Base-by-base conservation (phyloP, 768 basidiomycete species). In the Agrocybe pediades region DNA sequence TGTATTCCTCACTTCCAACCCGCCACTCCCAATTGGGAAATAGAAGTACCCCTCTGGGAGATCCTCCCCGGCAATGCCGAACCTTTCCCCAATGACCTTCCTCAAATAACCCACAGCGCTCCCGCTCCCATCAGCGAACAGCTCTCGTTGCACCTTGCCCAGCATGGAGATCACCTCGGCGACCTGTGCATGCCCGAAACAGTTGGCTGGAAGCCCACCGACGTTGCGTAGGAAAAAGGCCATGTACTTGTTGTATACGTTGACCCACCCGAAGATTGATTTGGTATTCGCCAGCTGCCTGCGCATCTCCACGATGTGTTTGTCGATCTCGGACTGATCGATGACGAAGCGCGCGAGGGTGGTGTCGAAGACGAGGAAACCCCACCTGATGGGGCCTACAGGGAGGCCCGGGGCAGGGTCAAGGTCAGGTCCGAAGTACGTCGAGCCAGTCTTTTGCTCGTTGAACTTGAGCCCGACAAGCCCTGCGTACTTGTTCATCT, bases 401-500 rank as follows among this genome's bases (percentile, higher is more conserved):
- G 75, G 74, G 3, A 76, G 60, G 7, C 54, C 49, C 3, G 19
- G 52, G 17, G 46, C 26, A 21, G 40, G n/a, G 13, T 53, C 48
- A 2, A 8, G 48, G 2, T 42, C 41, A 4, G 52, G 25, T 1
- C 73, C 73, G 7, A 78, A 65, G 50, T 63, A 69, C 3, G 70
- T 70, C 9, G 74, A 71, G 5, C 78, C 78, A 2, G 76, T 79
- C 57, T 80, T 78, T 23, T 65, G 60, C 42, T 62, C 52, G 54
- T 79, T 78, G 64, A 78, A 75, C 23, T 61, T 72, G 45, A 79
- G 60, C 7, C 76, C 75, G 9, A 70, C 71, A 23, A 79, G 62
- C 6, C 63, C 48, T 1, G 74, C 74, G 44, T 71, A 80, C 19
- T 54, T 54, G 17, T 74, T 70, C 72, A 79, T 75, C 62, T 73